phyloP scores from a whole-genome alignment of 345 rosid species.

The Citrus mangshanensis region DNA sequence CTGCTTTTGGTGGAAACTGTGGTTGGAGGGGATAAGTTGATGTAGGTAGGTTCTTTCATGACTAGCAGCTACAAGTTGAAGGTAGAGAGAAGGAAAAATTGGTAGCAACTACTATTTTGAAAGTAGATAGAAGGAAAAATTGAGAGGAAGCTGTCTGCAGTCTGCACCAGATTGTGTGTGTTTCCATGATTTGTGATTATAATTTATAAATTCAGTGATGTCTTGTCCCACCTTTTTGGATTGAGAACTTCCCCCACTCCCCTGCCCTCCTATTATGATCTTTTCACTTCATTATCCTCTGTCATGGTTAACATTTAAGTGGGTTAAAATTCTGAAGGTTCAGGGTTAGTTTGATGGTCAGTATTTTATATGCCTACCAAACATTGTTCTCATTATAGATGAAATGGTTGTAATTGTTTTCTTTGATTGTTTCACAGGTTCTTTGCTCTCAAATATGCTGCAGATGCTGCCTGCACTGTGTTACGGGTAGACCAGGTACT shows the following conservation, averaged over 20 bases:
- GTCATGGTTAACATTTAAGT: neutral
- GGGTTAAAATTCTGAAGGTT: neutral
- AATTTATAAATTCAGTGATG: neutral
- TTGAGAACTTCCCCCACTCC: too few relatives aligned
- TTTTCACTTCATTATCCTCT: neutral
- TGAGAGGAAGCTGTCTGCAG: neutral
- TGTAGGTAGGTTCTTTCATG: neutral
- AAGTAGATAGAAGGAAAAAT: neutral
- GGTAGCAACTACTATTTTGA: neutral
- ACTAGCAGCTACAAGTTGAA: neutral
- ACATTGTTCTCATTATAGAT: neutral
- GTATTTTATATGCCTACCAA: neutral
- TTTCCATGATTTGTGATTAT: neutral
- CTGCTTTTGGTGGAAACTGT: neutral
- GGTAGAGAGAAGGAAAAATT: too few relatives aligned
- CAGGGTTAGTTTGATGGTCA: neutral
- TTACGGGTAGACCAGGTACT: slow-evolving; percentile 95
- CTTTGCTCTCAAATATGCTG: slow-evolving; percentile 91
- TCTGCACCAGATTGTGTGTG: neutral
- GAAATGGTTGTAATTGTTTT: neutral
- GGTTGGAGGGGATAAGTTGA: neutral
- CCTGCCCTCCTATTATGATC: neutral
- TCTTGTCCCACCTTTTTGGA: neutral
- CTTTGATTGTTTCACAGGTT: slow-evolving; percentile 43
- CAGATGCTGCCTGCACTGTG: slow-evolving; percentile 97